A percentile compares a stretch with the other conserved stretches of the same genome.
These are phyloP conservation scores for Gossypium gossypioides DNA, from an alignment of 441 rosid species.

Conservation along the genomic window DNA sequence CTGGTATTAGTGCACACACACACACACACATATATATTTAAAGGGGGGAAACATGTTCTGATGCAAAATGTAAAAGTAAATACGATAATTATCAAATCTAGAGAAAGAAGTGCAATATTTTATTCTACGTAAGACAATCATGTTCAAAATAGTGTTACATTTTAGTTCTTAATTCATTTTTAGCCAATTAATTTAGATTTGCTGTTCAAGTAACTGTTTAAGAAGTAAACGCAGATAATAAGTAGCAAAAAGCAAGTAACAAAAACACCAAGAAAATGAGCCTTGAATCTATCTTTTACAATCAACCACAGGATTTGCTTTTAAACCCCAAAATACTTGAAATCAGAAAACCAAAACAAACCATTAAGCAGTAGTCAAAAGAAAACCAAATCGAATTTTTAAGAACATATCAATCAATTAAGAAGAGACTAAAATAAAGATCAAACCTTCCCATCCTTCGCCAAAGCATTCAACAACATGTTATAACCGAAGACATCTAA, in stretches of 20 bases:
- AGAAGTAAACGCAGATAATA: not conserved
- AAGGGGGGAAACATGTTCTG: not conserved
- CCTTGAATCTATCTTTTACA: not conserved
- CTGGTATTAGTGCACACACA: not conserved
- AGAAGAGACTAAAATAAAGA: not conserved
- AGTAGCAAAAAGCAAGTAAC: not conserved
- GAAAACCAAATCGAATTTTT: not conserved
- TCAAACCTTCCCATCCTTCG: slow-evolving; percentile 60
- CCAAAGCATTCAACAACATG: slow-evolving; percentile 84
- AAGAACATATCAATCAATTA: not conserved
- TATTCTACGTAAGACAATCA: not conserved
- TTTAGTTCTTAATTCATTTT: not conserved
- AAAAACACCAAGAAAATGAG: not conserved
- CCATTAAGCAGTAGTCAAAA: not conserved
- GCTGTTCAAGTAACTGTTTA: not conserved
- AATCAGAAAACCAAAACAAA: not conserved
- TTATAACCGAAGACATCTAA: slow-evolving; percentile 74
- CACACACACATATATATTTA: not conserved
- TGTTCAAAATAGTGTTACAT: not conserved
- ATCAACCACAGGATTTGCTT: not conserved
- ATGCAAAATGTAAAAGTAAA: not conserved
- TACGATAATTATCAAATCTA: not conserved
- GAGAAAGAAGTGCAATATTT: not conserved
- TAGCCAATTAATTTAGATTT: not conserved
- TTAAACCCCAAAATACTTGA: not conserved